phyloP scores from a whole-genome alignment of 495 filamentous ascomycete genomes.

The Podospora australis region DNA sequence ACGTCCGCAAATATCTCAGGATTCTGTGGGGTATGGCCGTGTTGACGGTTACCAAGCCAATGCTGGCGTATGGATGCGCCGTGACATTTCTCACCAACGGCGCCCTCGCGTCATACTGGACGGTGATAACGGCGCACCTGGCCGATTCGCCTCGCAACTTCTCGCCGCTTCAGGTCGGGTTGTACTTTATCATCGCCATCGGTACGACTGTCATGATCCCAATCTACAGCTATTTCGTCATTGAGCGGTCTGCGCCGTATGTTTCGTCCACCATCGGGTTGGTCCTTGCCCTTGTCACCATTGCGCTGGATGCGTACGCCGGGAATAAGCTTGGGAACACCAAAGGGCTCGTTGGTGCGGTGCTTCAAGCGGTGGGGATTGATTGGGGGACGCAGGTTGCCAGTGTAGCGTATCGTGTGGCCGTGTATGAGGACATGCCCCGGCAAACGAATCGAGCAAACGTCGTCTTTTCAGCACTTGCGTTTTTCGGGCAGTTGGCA shows the following conservation, averaged over 20 bases:
- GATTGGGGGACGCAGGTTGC: not conserved
- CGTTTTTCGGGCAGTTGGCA: constrained; percentile 3
- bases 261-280: not conserved
- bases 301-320: not conserved
- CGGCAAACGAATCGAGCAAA: constrained; percentile 4
- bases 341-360: not conserved
- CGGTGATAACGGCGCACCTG: not conserved
- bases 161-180: not conserved
- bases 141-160: not conserved
- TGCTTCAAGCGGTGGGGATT: not conserved
- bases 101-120: not conserved
- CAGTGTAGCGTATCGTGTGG: constrained; percentile 4
- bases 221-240: not conserved
- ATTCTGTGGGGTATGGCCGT: not conserved
- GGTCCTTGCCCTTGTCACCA: not conserved
- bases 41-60: not conserved
- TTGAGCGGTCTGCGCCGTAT: constrained; percentile 1
- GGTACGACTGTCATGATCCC: not conserved
- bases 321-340: not conserved
- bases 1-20: not conserved
- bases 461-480: constrained; percentile 1
- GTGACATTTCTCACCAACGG: not conserved
- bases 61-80: not conserved
- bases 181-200: not conserved
- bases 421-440: constrained; percentile 2